Evolutionary conservation across 2,329 filamentous ascomycete genomes (phyloP).

Genomic region (Cladosporium phlei): DNA sequence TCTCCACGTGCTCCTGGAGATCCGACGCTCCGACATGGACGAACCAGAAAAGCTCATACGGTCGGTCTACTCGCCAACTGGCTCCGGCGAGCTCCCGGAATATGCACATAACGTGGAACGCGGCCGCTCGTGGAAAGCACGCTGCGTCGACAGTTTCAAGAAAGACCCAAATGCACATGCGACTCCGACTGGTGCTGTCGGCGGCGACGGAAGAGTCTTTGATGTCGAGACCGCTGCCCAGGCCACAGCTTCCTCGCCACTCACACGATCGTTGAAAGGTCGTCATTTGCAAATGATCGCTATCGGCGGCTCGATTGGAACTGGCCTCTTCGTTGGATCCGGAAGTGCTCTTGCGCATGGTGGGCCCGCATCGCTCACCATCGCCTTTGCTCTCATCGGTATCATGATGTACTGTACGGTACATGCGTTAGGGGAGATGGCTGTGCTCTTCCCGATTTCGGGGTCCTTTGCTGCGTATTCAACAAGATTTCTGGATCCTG

Average conservation of each 20-base stretch:
- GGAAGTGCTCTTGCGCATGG: slow-evolving; percentile 29
- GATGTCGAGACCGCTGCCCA: slow-evolving; percentile 59
- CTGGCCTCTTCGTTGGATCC: slow-evolving; percentile 34
- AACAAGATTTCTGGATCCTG: slow-evolving; percentile 32
- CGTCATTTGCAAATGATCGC: slow-evolving; percentile 97
- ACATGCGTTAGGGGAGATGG: slow-evolving; percentile 33
- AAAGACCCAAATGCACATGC: slow-evolving; percentile 55
- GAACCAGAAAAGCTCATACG: slow-evolving; percentile 18
- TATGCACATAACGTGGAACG: slow-evolving; percentile 7
- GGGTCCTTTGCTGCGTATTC: slow-evolving; percentile 34
- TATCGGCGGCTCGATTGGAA: slow-evolving; percentile 75
- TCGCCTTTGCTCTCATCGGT: slow-evolving; percentile 30
- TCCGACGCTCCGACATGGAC: slow-evolving; percentile 23
- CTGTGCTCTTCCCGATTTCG: slow-evolving; percentile 32
- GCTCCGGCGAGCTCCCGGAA: slow-evolving; percentile 15
- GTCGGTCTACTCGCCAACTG: slow-evolving; percentile 19
- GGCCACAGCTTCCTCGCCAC: slow-evolving; percentile 65
- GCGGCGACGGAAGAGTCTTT: slow-evolving; percentile 52
- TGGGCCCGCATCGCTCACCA: slow-evolving; percentile 32
- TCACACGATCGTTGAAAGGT: slow-evolving; percentile 68
- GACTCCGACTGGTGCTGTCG: slow-evolving; percentile 43
- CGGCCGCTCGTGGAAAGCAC: slow-evolving; percentile 11
- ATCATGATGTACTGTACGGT: slow-evolving; percentile 32
- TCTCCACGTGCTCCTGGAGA: no score
- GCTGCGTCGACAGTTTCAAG: slow-evolving; percentile 58